Conservation (phyloP, 73 alveolate species). For the Paramecium biaurelia region DNA sequence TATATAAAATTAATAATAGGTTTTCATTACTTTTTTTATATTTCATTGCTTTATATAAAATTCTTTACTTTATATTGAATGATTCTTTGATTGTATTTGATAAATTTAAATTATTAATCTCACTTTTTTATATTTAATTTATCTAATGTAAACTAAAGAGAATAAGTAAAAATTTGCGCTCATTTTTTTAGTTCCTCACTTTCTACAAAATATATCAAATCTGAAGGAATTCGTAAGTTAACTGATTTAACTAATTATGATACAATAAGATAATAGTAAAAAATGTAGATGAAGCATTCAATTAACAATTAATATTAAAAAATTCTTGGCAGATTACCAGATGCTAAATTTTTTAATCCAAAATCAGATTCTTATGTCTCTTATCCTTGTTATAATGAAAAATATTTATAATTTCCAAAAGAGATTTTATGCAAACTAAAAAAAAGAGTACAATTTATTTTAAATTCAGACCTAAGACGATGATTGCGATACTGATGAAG, state of each 20-base stretch:
- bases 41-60: background rate
- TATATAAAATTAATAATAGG: background rate
- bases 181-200: background rate
- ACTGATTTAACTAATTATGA: background rate
- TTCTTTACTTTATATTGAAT: background rate
- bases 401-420: background rate
- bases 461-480: background rate
- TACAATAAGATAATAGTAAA: background rate
- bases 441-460: conserved; percentile 13
- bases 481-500: conserved; percentile 10
- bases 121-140: background rate
- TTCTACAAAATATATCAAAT: background rate
- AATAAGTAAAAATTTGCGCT: conserved; percentile 9
- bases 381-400: conserved; percentile 7
- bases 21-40: background rate
- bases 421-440: background rate
- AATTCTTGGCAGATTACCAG: background rate
- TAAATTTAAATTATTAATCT: background rate
- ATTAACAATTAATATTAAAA: background rate
- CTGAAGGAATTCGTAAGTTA: background rate
- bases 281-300: background rate
- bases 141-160: conserved; percentile 5
- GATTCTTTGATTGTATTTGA: background rate
- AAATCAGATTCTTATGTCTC: background rate
- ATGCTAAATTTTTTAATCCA: background rate